These are phyloP conservation scores for Chrysopogon serrulatus DNA, from an alignment of 176 grass and related monocot species.

Conservation along the genomic window DNA sequence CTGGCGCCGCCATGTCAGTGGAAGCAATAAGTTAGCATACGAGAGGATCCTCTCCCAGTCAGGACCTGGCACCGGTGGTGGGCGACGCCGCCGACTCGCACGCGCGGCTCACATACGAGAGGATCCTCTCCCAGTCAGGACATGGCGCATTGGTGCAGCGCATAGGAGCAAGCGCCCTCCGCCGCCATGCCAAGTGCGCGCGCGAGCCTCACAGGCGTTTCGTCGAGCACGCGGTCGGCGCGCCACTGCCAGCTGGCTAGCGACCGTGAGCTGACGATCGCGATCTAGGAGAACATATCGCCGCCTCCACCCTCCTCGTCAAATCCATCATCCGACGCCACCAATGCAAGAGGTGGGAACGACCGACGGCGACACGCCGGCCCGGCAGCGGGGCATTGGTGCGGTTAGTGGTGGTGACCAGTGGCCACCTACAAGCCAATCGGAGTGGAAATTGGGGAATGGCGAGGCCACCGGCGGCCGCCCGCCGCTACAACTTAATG, in stretches of 20 bases:
- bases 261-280: background rate
- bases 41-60: too few species aligned
- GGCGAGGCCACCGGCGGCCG: background rate
- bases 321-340: background rate
- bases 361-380: background rate
- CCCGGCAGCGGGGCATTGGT: background rate
- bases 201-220: background rate
- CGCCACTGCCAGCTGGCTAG: background rate
- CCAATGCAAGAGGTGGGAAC: background rate
- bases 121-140: too few species aligned
- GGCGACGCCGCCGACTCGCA: background rate
- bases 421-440: too few species aligned
- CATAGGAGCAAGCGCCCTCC: background rate
- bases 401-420: background rate
- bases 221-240: background rate
- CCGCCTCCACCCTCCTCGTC: conserved; percentile 32
- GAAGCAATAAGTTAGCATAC: background rate
- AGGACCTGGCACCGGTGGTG: background rate
- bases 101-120: background rate
- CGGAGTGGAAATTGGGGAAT: background rate
- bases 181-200: background rate
- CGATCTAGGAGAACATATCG: conserved; percentile 28
- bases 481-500: background rate
- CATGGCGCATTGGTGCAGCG: background rate
- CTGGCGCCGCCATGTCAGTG: background rate